These are phyloP conservation scores for Periconia macrospinosa DNA, from an alignment of 2,329 filamentous ascomycete genomes.

Conservation along the genomic window DNA sequence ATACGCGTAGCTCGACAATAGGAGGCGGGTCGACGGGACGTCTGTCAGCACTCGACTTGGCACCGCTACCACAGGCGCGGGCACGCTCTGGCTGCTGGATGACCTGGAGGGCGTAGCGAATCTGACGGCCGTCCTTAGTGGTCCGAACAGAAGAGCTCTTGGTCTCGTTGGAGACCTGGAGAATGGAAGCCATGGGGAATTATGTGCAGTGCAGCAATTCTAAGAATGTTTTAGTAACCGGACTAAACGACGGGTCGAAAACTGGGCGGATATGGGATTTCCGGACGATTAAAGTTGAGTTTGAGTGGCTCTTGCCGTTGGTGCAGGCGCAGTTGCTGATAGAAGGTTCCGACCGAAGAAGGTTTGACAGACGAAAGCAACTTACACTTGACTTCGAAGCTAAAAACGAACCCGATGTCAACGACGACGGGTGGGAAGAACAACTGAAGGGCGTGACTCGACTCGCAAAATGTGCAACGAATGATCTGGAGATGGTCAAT, in stretches of 20 bases:
- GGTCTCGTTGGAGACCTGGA: conserved; percentile 60
- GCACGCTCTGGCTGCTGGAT: conserved; percentile 94
- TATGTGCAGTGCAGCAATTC: conserved; percentile 4
- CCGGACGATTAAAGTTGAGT: too few species aligned
- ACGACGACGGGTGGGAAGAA: too few species aligned
- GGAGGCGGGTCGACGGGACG: conserved; percentile 93
- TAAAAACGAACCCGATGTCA: too few species aligned
- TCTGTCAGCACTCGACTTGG: conserved; percentile 80
- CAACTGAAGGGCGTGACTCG: too few species aligned
- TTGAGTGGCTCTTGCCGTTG: too few species aligned
- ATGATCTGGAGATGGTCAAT: not conserved
- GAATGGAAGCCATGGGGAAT: conserved; percentile 43
- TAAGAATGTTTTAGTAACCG: not conserved
- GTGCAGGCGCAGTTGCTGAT: too few species aligned
- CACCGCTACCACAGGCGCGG: conserved; percentile 90
- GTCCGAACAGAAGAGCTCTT: conserved; percentile 56
- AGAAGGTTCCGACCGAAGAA: too few species aligned
- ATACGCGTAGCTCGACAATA: conserved; percentile 87
- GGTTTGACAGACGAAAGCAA: too few species aligned
- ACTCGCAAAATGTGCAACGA: too few species aligned
- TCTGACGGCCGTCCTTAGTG: conserved; percentile 73
- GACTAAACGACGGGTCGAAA: not conserved
- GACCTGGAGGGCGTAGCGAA: conserved; percentile 82
- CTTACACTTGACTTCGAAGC: too few species aligned
- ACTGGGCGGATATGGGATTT: too few species aligned